Evolutionary conservation across 73 alveolate species (phyloP), one percentile per base, ranked within the genome.

Genomic region (Effrenium voratum): DNA sequence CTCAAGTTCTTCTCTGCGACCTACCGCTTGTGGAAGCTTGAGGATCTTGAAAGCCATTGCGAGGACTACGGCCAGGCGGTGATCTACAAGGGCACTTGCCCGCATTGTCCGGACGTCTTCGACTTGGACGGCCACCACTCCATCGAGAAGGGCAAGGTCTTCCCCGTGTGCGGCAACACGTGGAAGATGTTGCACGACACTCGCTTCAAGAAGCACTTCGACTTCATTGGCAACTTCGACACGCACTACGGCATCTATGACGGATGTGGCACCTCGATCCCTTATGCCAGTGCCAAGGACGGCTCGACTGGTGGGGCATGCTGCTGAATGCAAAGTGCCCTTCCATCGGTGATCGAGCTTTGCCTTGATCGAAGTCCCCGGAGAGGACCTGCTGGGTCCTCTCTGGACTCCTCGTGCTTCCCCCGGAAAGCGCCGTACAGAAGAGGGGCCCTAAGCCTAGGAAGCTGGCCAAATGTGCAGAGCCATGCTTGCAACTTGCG

Each of bases 41-140:
- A 44, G 47, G 88, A 49, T 13, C 70, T 93, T 3, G 99, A 98
- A 57, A 99, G 94, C 73, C 68, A 68, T 47, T 98, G 99, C 72
- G 99, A 98, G 94, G 99, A 98, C 72, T 98, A 80, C 72, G 99
- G 99, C 16, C 46, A 76, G 49, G 79, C 66, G 15, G 99, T 86
- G 26, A 40, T 19, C 15, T 98, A 98, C 96, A n/a, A 47, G 28
- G 99, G 99, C 6, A 95, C 93, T 32, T 52, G 91, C 38, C 70
- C 68, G 43, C 99, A 59, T 34, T 47, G 28, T 50, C 93, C 84
- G 36, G 93, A 80, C 38, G 79, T 46, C n/a, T 98, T 79, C 82
- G 72, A 81, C 45, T 50, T 93, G 77, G 99, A 98, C 47, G 77
- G 43, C 82, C 41, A 72, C 49, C 99, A 98, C 47, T 38, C 52